Percentiles rank a stretch among this genome's conserved stretches.
These are phyloP conservation scores for Phytopythium mirpurense DNA, from an alignment of 352 stramenopile genomes.

Conservation along the genomic window DNA sequence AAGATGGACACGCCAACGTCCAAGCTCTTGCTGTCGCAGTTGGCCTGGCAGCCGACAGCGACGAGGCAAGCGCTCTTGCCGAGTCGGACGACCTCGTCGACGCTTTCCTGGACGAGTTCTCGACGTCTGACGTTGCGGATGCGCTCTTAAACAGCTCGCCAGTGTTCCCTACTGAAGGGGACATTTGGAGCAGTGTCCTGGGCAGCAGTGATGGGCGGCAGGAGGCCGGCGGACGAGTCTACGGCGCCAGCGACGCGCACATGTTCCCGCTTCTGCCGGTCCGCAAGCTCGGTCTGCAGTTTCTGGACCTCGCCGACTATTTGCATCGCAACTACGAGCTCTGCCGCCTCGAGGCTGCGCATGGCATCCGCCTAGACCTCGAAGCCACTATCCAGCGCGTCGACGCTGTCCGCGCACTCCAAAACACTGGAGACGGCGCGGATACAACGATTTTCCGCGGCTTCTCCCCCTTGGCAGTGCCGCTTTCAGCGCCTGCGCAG, in stretches of 20 bases:
- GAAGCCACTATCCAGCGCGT: constrained; percentile 82
- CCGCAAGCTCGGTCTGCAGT: constrained; percentile 95
- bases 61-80: constrained; percentile 25
- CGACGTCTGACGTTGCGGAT: constrained; percentile 11
- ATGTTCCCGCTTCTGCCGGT: constrained; percentile 73
- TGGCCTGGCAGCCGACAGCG: constrained; percentile 36
- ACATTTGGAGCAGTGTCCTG: constrained; percentile 82
- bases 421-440: constrained; percentile 15
- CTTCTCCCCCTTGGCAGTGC: constrained; percentile 35
- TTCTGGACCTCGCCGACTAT: constrained; percentile 94
- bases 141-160: constrained; percentile 14
- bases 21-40: constrained; percentile 32
- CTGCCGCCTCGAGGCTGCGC: constrained; percentile 84
- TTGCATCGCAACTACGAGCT: constrained; percentile 91
- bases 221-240: constrained; percentile 14
- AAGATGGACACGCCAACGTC: constrained; percentile 25
- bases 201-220: constrained; percentile 6
- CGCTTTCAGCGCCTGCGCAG: constrained; percentile 28
- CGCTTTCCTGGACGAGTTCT: constrained; percentile 56
- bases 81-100: constrained; percentile 38
- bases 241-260: constrained; percentile 28
- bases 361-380: constrained; percentile 83
- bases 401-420: constrained; percentile 39
- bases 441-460: constrained; percentile 60
- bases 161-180: constrained; percentile 81